phyloP scores from a whole-genome alignment of 805 yeast genomes.

The Starmerella geochares region DNA sequence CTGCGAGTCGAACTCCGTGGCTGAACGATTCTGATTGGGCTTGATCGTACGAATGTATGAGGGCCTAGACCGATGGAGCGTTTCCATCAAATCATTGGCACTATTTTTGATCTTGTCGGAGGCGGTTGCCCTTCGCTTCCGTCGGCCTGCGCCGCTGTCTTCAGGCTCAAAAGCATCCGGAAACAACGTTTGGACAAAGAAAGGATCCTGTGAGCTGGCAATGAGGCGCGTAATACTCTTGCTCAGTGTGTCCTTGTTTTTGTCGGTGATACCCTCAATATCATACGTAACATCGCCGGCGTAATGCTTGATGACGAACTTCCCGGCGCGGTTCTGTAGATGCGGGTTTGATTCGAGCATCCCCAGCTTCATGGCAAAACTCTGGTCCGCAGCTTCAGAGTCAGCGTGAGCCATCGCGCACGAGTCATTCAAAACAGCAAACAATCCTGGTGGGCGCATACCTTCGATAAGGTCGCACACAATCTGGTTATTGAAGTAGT shows the following conservation, averaged over 20 bases:
- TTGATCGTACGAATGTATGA: slow-evolving; percentile 95
- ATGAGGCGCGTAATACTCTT: slow-evolving; percentile 77
- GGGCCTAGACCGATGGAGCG: slow-evolving; percentile 83
- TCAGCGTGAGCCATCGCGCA: slow-evolving; percentile 98
- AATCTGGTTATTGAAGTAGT: slow-evolving; percentile 88
- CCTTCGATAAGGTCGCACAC: slow-evolving; percentile 95
- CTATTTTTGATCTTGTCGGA: slow-evolving; percentile 86
- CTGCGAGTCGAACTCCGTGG: slow-evolving; percentile 75
- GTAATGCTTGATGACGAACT: slow-evolving; percentile 86
- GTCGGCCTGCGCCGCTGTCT: slow-evolving; percentile 39
- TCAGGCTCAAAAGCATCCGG: slow-evolving; percentile 52
- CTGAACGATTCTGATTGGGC: slow-evolving; percentile 88
- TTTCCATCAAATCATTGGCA: slow-evolving; percentile 83
- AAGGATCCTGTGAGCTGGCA: slow-evolving; percentile 57
- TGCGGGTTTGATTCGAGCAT: slow-evolving; percentile 74
- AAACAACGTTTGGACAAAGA: slow-evolving; percentile 45
- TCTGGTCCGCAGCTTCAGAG: slow-evolving; percentile 90
- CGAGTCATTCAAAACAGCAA: slow-evolving; percentile 93
- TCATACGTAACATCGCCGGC: slow-evolving; percentile 98
- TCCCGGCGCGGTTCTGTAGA: slow-evolving; percentile 77
- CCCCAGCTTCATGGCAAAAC: slow-evolving; percentile 83
- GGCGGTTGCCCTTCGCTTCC: slow-evolving; percentile 88
- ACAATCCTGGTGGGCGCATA: slow-evolving; percentile 88
- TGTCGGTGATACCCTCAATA: slow-evolving; percentile 82
- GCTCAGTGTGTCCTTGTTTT: slow-evolving; percentile 88